Base-by-base conservation (phyloP, 176 grass and related monocot species). In the Musa itinerans region DNA sequence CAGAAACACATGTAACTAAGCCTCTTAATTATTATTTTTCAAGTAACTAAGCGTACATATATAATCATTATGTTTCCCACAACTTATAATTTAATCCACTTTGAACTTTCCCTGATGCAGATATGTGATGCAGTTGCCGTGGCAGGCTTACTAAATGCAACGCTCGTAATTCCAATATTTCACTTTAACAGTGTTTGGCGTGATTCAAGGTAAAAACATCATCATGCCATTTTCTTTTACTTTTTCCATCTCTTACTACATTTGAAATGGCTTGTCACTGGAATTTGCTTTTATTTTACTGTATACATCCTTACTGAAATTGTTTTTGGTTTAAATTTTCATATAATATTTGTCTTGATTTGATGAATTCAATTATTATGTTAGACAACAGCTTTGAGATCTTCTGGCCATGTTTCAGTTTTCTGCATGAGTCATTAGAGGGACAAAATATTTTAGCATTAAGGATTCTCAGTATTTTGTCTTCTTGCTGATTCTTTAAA, bases 161-260 rank as follows among this genome's bases (percentile, higher is more conserved):
- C 94, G 65, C 94, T 97, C 79, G 82, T 93, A 78, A 89, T 69
- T 72, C 94, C 94, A 73, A 86, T 76, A 29, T 91, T 97, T 86
- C 94, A 97, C 80, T 78, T 98, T 73, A 98, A 98, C 56, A 98
- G 94, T 11, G 94, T 98, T 78, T 98, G 90, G 94, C 90, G 82
- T 83, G 94, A 98, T 93, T 85, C 88, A 53, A 93, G 94, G 94
- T 98, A 79, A 86, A 50, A 73, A 52, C 34, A 24, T 27, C 34
- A 43, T 43, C 34, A 43, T 5, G 34, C 0, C 34, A 20, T 19
- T 61, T 8, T 8, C 15, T 7, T 61, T n/a, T 61, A 21, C 57
- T n/a, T 61, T 8, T 61, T 7, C n/a, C 1, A 6, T 61, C 6
- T 17, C 57, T 61, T 8, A 15, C 3, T n/a, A 16, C 55, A 17